These are phyloP conservation scores for Pseudotsuga menziesii DNA, from an alignment of 75 land plant species.

Conservation along the genomic window DNA sequence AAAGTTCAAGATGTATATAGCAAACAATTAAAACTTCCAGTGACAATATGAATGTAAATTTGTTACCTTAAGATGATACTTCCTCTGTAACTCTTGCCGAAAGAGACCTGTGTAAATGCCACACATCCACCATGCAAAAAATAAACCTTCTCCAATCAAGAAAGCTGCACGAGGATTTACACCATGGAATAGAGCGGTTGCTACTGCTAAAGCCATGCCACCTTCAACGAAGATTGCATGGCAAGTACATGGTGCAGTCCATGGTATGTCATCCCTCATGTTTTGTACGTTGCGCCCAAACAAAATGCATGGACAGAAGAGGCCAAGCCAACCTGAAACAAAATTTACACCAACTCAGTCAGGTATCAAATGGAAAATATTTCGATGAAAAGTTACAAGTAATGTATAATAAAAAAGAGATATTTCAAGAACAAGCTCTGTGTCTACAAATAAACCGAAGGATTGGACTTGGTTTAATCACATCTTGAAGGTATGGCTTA, in stretches of 20 bases:
- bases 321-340: slow-evolving; percentile 66
- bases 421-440: not conserved
- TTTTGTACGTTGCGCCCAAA: slow-evolving; percentile 85
- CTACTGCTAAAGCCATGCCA: slow-evolving; percentile 40
- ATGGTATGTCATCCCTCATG: slow-evolving; percentile 67
- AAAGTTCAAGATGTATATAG: too few relatives aligned
- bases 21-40: not conserved
- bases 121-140: slow-evolving; percentile 60
- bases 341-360: not conserved
- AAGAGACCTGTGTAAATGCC: slow-evolving; percentile 52
- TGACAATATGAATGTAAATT: not conserved
- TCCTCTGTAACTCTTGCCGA: slow-evolving; percentile 41
- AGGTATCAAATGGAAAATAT: not conserved
- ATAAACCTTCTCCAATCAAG: slow-evolving; percentile 45
- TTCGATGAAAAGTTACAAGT: not conserved
- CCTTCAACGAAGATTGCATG: slow-evolving; percentile 58
- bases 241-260: slow-evolving; percentile 75
- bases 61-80: slow-evolving; percentile 43
- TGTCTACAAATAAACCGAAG: too few relatives aligned
- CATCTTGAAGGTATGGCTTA: not conserved
- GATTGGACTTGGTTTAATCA: not conserved
- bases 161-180: slow-evolving; percentile 32
- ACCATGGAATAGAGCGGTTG: slow-evolving; percentile 38
- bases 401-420: not conserved
- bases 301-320: slow-evolving; percentile 86